Evolutionary conservation across 345 rosid species (phyloP), one percentile per base, ranked within the genome.

Genomic region (Linum lewisii): DNA sequence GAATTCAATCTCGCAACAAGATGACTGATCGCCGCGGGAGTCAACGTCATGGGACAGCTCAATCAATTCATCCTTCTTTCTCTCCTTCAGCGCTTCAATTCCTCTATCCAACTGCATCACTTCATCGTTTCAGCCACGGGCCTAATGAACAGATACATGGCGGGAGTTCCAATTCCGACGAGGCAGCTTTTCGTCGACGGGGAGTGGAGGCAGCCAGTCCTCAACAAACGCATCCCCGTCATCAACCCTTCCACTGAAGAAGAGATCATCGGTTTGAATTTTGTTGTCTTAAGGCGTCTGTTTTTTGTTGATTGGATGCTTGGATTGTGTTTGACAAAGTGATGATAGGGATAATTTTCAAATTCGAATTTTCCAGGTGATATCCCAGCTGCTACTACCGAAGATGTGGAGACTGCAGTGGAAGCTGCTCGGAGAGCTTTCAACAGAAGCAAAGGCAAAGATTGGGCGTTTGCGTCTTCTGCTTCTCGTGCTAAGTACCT

Each of bases 321-420:
- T 19, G 24, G 7, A 10, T 52, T 20, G 56, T 20, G n/a, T 19
- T 14, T 51, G 2, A 14, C 11, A 51, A 20, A 5, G 25, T 2
- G 13, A 21, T 21, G 3, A 10, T 15, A 51, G 11, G 24, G 20
- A 15, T 19, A 11, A 21, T 52, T 11, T 52, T 58, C 57, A 65
- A 61, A 67, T 45, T 24, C 65, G 22, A 23, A 45, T 61, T 66
- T 29, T 4, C 62, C 74, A 94, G 99, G 97, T 63, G 71, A 90
- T 77, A 82, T 94, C 58, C 99, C 99, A 29, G 93, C 96, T 34
- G 99, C 90, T 62, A 87, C 97, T 54, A 75, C 82, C 26, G 95
- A 90, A 75, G 99, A 94, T 77, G 97, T 90, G 62, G 95, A 85
- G 47, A 63, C 87, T 49, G 97, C 99, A 2, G 99, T 94, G 21